These are phyloP conservation scores for Ceratocystis eucalypticola DNA, from an alignment of 2,329 filamentous ascomycete genomes.

Conservation along the genomic window DNA sequence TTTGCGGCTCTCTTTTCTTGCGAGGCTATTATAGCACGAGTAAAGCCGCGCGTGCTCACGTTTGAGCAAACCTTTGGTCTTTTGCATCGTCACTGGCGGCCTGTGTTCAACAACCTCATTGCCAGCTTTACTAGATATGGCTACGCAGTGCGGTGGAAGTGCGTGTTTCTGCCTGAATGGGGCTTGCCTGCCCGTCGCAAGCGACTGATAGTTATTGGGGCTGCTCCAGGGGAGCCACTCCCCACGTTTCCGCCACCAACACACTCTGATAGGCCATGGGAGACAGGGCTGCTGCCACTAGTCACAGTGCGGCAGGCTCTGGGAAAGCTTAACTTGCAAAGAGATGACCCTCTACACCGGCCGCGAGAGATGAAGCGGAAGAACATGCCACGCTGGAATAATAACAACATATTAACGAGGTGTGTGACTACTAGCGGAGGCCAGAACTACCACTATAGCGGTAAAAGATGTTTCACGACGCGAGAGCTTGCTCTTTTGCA, in stretches of 20 bases:
- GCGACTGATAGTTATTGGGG: slow-evolving; percentile 44
- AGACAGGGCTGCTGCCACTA: slow-evolving; percentile 27
- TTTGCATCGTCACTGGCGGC: slow-evolving; percentile 35
- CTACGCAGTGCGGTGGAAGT: slow-evolving; percentile 58
- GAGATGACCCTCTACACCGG: slow-evolving; percentile 31
- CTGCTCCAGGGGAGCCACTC: slow-evolving; percentile 55
- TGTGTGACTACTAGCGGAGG: slow-evolving; percentile 54
- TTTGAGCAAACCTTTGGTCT: slow-evolving; percentile 70
- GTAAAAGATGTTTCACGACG: slow-evolving; percentile 47
- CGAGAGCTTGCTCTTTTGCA: slow-evolving; percentile 57
- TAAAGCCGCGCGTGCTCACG: slow-evolving; percentile 55
- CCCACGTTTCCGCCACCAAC: slow-evolving; percentile 52
- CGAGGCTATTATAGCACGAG: slow-evolving; percentile 40
- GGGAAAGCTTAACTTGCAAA: slow-evolving; percentile 23
- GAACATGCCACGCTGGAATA: slow-evolving; percentile 31
- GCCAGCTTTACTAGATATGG: slow-evolving; percentile 48
- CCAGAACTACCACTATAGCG: slow-evolving; percentile 51
- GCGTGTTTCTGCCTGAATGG: slow-evolving; percentile 41
- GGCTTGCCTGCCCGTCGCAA: slow-evolving; percentile 37
- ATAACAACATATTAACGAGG: slow-evolving; percentile 34
- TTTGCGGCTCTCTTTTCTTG: slow-evolving; percentile 44
- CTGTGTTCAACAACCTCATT: slow-evolving; percentile 47
- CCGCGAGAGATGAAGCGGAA: slow-evolving; percentile 24
- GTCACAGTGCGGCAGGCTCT: slow-evolving; percentile 35
- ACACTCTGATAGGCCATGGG: slow-evolving; percentile 32